phyloP scores from a whole-genome alignment of 306 rosid genomes.

The Psophocarpus tetragonolobus region DNA sequence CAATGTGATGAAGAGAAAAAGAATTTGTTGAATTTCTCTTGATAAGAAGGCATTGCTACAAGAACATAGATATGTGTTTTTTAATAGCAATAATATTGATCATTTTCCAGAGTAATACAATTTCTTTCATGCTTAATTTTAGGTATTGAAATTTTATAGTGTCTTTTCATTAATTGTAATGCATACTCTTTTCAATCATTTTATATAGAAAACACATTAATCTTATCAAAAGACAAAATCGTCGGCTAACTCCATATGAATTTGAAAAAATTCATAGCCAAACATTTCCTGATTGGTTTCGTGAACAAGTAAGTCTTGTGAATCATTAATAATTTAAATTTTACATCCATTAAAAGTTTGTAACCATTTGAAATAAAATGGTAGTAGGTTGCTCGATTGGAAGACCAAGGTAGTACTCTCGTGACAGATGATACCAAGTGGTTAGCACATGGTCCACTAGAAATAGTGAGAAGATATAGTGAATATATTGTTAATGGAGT shows the following conservation, averaged over 20 bases:
- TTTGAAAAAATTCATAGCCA: too few species aligned
- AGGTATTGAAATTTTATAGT: too few species aligned
- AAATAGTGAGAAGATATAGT: background rate
- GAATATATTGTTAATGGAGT: background rate
- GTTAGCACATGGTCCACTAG: conserved; percentile 1
- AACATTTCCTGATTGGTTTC: background rate
- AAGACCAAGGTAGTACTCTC: background rate
- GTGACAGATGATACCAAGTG: background rate
- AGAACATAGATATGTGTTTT: too few species aligned
- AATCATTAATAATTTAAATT: too few species aligned
- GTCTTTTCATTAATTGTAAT: too few species aligned
- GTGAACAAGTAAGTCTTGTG: background rate
- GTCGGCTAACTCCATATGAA: background rate
- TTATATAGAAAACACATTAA: background rate
- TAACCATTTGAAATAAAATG: background rate
- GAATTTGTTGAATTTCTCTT: too few species aligned
- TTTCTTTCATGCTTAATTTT: too few species aligned
- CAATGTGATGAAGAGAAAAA: too few species aligned
- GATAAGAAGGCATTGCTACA: too few species aligned
- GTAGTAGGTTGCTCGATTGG: background rate
- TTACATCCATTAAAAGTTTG: background rate
- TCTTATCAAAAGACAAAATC: background rate
- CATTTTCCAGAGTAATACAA: too few species aligned
- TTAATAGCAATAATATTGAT: too few species aligned
- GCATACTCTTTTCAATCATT: too few species aligned